phyloP scores from a whole-genome alignment of 192 early-diverging fungal species.

The Rhizophagus sp. region DNA sequence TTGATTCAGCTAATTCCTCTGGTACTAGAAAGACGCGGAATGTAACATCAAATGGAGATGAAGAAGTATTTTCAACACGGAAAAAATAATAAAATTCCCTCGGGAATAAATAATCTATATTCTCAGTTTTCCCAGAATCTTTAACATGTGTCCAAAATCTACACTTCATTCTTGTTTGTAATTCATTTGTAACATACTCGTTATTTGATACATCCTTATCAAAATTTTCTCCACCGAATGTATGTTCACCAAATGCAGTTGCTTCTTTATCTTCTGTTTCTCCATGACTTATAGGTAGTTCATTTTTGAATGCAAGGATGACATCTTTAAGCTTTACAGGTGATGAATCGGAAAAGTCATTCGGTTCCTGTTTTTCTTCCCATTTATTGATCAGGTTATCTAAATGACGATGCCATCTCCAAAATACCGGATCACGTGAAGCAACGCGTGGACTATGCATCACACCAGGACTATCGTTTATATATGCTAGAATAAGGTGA shows the following conservation, averaged over 20 bases:
- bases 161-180: slow-evolving; percentile 1
- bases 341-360: background rate
- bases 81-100: slow-evolving; percentile 15
- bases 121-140: background rate
- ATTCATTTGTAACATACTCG: too few species aligned
- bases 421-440: background rate
- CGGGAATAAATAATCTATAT: background rate
- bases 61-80: slow-evolving; percentile 13
- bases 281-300: background rate
- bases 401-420: slow-evolving; percentile 16
- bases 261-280: background rate
- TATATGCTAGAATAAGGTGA: background rate
- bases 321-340: background rate
- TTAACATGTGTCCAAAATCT: background rate
- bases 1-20: background rate
- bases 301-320: background rate
- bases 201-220: background rate
- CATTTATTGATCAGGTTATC: background rate
- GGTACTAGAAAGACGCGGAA: slow-evolving; percentile 3
- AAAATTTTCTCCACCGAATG: background rate
- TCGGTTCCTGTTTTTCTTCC: background rate
- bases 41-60: background rate
- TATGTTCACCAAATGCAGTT: background rate
- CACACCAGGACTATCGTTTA: background rate
- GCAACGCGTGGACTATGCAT: background rate